Evolutionary conservation across 2,329 filamentous ascomycete genomes (phyloP), one percentile per base, ranked within the genome.

Genomic region (Xylariaceae sp.): DNA sequence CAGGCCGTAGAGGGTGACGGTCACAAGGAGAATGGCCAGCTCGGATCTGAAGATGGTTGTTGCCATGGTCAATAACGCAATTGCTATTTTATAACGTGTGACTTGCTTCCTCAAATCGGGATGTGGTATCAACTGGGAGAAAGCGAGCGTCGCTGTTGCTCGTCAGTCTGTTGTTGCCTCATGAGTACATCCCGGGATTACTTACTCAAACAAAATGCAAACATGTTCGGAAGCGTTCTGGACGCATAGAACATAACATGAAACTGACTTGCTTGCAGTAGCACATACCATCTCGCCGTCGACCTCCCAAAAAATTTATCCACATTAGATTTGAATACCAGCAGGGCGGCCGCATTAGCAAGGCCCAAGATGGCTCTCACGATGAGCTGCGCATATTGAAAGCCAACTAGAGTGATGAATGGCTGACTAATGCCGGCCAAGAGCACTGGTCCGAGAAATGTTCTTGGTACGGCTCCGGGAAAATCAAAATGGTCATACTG

Each of bases 241-340:
- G 92, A 94, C 11, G 92, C 88, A 76, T 99, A 99, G 73, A 91
- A 99, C 57, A 94, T 81, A 57, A 96, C 76, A 73, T 99, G 94
- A 67, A 99, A 99, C 72, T 97, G 93, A 71, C 85, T 87, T 1
- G 84, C 83, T 67, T 92, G 88, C 48, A 97, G 79, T 32, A 90
- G 57, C 3, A 88, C 74, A 75, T 89, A 99, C 92, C 93, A 97
- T 50, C 85, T 79, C 4, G 84, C 88, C 3, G 86, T 83, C 4
- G 78, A 77, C 23, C 72, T 74, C 11, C 94, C 93, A 71, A 88
- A 93, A 3, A 86, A 84, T 35, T 73, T 80, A 26, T 78, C 79
- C 20, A 97, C 76, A 1, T 82, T 83, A 8, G 75, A 72, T 29
- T 83, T 82, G 66, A 94, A 91, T 3, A 80, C 76, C 16, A 88